Base-by-base conservation (phyloP, 1,284 basidiomycete genomes). In the Ustilago trichophora region DNA sequence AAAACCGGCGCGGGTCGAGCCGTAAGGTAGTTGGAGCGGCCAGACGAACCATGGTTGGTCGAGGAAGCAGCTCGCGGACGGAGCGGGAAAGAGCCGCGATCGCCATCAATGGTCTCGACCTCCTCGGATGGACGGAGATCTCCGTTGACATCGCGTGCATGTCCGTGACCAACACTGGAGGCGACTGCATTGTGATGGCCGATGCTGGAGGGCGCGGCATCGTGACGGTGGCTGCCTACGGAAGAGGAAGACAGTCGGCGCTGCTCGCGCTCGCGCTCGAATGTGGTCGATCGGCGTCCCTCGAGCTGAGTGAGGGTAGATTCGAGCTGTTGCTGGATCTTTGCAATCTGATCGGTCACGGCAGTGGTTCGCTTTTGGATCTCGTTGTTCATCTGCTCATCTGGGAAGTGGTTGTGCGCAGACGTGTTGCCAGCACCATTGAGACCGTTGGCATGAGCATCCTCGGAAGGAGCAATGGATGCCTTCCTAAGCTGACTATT, bases 301-400 rank as follows among this genome's bases (percentile, higher is more conserved):
- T 78, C 76, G 27, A 78, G 70, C 37, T 77, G 58, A 11, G 62
- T 67, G 37, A 78, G 57, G 9, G 76, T 78, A 2, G 57, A 64
- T 45, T 78, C 76, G 46, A 78, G 72, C 57, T 78, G 76, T 45
- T 68, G 64, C 48, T 78, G 76, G 45, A 78, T 73, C 45, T 70
- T 67, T 22, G 65, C 60, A 26, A 78, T 78, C 53, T 78, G 76
- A 36, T 76, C 67, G 10, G 76, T 75, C 21, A 78, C 76, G 19
- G 66, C 69, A 7, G 50, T 67, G 12, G 76, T 78, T 13, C 75
- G 62, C 49, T 67, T 45, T 44, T 75, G 73, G 33, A 78, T 77
- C 57, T 78, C 76, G 54, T 48, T 57, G 54, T 78, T 76, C 73
- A 77, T 75, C 64, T 76, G 74, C 33, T 78, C 76, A 40, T 78